A percentile compares a stretch with the other conserved stretches of the same genome.
Evolutionary conservation across 306 rosid species (phyloP).

Genomic region (Sindora glabra): DNA sequence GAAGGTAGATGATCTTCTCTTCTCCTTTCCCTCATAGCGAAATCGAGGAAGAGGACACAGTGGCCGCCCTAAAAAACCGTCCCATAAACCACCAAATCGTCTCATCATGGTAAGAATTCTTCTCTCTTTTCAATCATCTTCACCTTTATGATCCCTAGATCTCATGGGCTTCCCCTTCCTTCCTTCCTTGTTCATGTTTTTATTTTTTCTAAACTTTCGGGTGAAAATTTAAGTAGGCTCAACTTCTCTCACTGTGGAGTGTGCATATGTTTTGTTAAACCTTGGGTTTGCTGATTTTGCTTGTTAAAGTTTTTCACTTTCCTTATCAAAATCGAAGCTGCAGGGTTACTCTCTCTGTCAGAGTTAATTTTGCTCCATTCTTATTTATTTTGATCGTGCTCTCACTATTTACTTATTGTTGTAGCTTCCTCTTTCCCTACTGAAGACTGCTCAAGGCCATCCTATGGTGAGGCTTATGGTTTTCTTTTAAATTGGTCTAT

Average conservation of each 20-base stretch:
- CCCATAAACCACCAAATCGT: background rate
- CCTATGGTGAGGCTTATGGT: slow-evolving; percentile 53
- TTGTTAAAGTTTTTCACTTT: background rate
- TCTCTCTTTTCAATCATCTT: background rate
- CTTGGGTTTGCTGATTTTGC: background rate
- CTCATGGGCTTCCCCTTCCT: background rate
- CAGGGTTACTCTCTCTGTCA: slow-evolving; percentile 4
- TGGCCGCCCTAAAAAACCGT: no score
- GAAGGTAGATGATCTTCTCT: no score
- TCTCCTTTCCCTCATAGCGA: no score
- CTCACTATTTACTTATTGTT: background rate
- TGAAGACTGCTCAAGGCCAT: slow-evolving; percentile 93
- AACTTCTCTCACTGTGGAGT: background rate
- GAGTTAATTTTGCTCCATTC: background rate
- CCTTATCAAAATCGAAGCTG: background rate
- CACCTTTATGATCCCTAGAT: slow-evolving; percentile 9
- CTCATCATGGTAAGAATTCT: background rate
- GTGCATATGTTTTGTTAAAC: background rate
- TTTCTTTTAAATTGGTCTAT: background rate
- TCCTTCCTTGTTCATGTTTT: background rate
- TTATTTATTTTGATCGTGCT: background rate
- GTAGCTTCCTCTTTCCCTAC: slow-evolving; percentile 92
- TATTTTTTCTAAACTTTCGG: background rate
- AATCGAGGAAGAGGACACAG: no score
- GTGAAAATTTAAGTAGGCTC: slow-evolving; percentile 1